These are phyloP conservation scores for Leccinum subgranulosum DNA, from an alignment of 768 basidiomycete species.

Conservation along the genomic window DNA sequence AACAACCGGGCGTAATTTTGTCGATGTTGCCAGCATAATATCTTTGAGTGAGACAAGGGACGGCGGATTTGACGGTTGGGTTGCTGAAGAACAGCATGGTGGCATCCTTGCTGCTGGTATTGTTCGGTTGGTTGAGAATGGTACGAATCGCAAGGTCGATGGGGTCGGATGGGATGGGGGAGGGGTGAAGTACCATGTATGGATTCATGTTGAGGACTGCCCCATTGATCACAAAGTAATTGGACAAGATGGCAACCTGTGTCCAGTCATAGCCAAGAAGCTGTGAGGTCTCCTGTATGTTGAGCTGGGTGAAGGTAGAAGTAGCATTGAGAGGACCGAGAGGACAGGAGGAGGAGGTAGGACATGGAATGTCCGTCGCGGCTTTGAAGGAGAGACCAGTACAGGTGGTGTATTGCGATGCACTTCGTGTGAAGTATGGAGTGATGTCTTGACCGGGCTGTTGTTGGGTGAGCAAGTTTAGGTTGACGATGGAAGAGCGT, in stretches of 20 bases:
- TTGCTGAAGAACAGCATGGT: conserved; percentile 84
- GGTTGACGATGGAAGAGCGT: conserved; percentile 48
- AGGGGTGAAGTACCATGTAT: conserved; percentile 75
- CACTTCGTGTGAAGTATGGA: conserved; percentile 71
- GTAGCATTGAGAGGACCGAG: conserved; percentile 57
- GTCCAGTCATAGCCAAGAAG: conserved; percentile 90
- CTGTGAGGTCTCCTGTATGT: conserved; percentile 61
- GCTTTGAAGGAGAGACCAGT: conserved; percentile 56
- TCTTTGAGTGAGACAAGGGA: conserved; percentile 79
- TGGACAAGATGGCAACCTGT: conserved; percentile 67
- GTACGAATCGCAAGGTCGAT: conserved; percentile 84
- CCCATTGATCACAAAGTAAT: conserved; percentile 90
- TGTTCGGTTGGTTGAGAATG: conserved; percentile 48
- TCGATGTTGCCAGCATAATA: conserved; percentile 96
- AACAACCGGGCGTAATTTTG: conserved; percentile 95
- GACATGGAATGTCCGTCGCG: conserved; percentile 76
- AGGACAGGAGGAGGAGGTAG: conserved; percentile 55
- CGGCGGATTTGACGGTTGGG: conserved; percentile 56
- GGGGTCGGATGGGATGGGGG: conserved; percentile 62
- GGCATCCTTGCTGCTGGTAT: conserved; percentile 76
- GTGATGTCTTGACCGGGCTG: conserved; percentile 87
- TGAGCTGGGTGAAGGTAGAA: conserved; percentile 57
- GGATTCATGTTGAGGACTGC: conserved; percentile 90
- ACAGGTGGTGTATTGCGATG: conserved; percentile 66
- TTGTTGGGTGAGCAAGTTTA: conserved; percentile 51